These are phyloP conservation scores for Lentinus tigrinus DNA, from an alignment of 768 basidiomycete species.

Conservation along the genomic window DNA sequence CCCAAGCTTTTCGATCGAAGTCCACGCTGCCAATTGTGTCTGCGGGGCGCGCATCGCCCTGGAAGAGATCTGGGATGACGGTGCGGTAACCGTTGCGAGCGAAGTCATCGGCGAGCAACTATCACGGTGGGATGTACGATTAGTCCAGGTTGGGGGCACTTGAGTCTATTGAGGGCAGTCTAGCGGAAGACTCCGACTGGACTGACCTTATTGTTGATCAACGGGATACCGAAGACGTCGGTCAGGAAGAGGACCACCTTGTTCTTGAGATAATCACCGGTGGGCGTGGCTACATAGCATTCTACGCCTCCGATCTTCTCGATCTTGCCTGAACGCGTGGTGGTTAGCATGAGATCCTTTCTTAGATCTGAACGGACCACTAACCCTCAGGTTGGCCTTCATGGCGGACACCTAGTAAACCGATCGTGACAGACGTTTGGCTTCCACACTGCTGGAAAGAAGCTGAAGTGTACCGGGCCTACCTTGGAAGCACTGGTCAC, in stretches of 20 bases:
- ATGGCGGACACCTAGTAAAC: conserved; percentile 26
- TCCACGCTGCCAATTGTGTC: conserved; percentile 7
- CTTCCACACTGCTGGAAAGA: neutral
- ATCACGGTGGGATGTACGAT: neutral
- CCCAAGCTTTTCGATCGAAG: conserved; percentile 35
- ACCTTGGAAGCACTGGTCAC: conserved; percentile 19
- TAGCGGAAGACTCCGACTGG: neutral
- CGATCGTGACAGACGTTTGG: neutral
- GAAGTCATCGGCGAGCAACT: conserved; percentile 33
- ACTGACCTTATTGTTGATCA: conserved; percentile 30
- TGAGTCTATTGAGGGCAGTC: too few species aligned
- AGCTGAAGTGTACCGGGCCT: neutral
- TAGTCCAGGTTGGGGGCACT: neutral
- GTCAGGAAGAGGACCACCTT: conserved; percentile 39
- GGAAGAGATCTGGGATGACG: conserved; percentile 28
- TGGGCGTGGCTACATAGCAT: conserved; percentile 42
- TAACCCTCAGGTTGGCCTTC: conserved; percentile 24
- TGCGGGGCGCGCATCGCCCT: conserved; percentile 23
- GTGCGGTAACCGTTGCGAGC: conserved; percentile 32
- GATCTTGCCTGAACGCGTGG: conserved; percentile 30
- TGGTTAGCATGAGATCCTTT: neutral
- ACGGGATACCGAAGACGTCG: conserved; percentile 32
- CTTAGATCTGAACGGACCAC: neutral
- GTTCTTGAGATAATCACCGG: conserved; percentile 32
- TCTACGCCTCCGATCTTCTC: conserved; percentile 38